phyloP scores from a whole-genome alignment of 306 rosid species.

The Castanospermum australe region DNA sequence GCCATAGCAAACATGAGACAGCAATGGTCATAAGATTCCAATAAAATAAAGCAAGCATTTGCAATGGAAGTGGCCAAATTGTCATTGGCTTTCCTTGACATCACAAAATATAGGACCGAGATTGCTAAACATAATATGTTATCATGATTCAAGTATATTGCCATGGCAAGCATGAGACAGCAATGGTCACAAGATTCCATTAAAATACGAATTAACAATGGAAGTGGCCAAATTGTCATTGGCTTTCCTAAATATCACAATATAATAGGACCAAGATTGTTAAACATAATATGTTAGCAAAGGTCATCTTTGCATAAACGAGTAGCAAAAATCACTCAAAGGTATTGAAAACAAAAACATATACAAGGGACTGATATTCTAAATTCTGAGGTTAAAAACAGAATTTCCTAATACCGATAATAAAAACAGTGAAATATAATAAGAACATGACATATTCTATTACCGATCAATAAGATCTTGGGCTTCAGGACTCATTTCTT shows the following conservation, averaged over 20 bases:
- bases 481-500: conserved; percentile 91
- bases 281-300: conserved; percentile 2
- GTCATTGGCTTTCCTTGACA: not conserved
- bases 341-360: not conserved
- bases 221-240: not conserved
- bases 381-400: conserved; percentile 1
- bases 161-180: not conserved
- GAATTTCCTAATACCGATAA: not conserved
- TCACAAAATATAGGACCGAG: not conserved
- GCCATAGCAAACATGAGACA: not conserved
- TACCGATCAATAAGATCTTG: conserved; percentile 89
- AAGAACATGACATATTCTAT: conserved; percentile 25
- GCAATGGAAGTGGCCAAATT: not conserved
- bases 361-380: not conserved
- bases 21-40: not conserved
- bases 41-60: not conserved
- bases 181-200: not conserved
- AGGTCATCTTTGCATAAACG: not conserved
- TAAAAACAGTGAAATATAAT: conserved; percentile 6
- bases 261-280: not conserved
- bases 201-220: not conserved
- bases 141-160: too few species aligned
- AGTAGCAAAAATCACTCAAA: not conserved
- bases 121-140: conserved; percentile 8
- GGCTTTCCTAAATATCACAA: not conserved